These are phyloP conservation scores for Epicoccum nigrum DNA, from an alignment of 2,329 filamentous ascomycete species.

Conservation along the genomic window DNA sequence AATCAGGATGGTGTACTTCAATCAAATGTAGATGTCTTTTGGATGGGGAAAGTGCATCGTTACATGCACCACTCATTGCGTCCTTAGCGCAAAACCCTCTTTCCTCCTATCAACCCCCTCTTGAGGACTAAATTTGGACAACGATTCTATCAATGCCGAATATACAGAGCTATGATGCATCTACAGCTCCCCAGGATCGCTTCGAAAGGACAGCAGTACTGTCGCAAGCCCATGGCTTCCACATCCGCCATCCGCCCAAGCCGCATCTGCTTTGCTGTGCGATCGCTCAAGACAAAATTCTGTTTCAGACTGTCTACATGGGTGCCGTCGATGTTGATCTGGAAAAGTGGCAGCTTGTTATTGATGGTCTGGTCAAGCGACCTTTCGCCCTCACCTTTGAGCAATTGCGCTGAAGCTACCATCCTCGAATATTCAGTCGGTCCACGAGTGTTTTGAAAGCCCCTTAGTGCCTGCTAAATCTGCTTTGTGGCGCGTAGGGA, in stretches of 20 bases:
- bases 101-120: neutral
- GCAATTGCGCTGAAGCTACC: conserved; percentile 36
- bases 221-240: conserved; percentile 15
- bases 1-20: neutral
- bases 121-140: neutral
- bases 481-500: conserved; percentile 43
- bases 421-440: conserved; percentile 31
- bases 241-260: conserved; percentile 32
- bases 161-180: neutral
- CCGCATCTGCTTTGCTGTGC: conserved; percentile 34
- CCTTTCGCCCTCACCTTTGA: conserved; percentile 36
- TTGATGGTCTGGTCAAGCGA: conserved; percentile 40
- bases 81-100: neutral
- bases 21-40: no score
- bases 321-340: conserved; percentile 38
- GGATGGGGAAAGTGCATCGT: neutral
- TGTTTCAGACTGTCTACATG: conserved; percentile 50
- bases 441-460: conserved; percentile 49
- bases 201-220: conserved; percentile 6
- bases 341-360: conserved; percentile 34
- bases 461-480: conserved; percentile 38
- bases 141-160: no score
- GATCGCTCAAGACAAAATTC: conserved; percentile 33
- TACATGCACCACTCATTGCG: neutral
- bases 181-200: neutral